phyloP scores from a whole-genome alignment of 2,329 filamentous ascomycete species.

The Colletotrichum lindemuthianum region DNA sequence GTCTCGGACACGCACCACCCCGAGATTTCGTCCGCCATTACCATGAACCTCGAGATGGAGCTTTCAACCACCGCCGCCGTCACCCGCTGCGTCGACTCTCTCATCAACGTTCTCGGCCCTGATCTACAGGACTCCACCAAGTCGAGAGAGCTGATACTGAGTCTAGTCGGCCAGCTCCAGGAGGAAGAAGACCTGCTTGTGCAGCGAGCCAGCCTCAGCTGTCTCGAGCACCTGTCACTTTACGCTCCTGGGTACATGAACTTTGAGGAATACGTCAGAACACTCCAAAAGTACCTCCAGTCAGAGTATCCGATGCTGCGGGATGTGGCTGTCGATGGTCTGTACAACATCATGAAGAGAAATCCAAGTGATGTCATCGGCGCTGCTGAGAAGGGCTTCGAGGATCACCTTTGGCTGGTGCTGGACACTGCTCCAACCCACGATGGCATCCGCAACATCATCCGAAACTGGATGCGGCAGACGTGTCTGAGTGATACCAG shows the following conservation, averaged over 20 bases:
- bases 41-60: slow-evolving; percentile 91
- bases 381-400: slow-evolving; percentile 80
- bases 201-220: slow-evolving; percentile 80
- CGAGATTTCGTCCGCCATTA: slow-evolving; percentile 80
- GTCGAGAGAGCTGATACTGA: slow-evolving; percentile 91
- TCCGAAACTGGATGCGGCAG: slow-evolving; percentile 93
- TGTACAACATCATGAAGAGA: slow-evolving; percentile 95
- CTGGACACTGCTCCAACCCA: slow-evolving; percentile 82
- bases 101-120: slow-evolving; percentile 95
- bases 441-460: slow-evolving; percentile 83
- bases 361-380: slow-evolving; percentile 84
- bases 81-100: slow-evolving; percentile 89
- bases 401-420: slow-evolving; percentile 91
- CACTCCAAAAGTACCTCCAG: slow-evolving; percentile 80
- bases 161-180: slow-evolving; percentile 84
- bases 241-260: slow-evolving; percentile 91
- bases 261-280: slow-evolving; percentile 83
- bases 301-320: slow-evolving; percentile 76
- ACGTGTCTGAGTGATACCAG: slow-evolving; percentile 83
- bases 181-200: slow-evolving; percentile 71
- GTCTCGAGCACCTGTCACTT: slow-evolving; percentile 89
- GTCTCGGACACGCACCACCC: slow-evolving; percentile 90
- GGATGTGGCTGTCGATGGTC: slow-evolving; percentile 84
- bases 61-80: slow-evolving; percentile 84
- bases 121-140: slow-evolving; percentile 94